These are phyloP conservation scores for Scutellaria baicalensis DNA, from an alignment of 257 asterid genomes.

Conservation along the genomic window DNA sequence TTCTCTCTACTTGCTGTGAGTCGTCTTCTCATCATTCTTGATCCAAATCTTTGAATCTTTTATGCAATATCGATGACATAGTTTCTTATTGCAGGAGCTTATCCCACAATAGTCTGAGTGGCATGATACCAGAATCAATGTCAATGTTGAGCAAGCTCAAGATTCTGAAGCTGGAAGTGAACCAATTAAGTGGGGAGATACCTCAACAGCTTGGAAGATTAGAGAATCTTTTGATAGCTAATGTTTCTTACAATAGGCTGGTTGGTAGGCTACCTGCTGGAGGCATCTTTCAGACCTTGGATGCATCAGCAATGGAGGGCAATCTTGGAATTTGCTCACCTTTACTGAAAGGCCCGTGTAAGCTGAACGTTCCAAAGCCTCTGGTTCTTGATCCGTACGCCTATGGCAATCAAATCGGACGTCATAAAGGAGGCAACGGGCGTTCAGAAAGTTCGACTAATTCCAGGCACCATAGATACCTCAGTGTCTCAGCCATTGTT, in stretches of 20 bases:
- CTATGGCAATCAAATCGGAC: slow-evolving; percentile 48
- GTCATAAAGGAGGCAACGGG: slow-evolving; percentile 9
- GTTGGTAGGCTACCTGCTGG: slow-evolving; percentile 73
- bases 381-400: slow-evolving; percentile 84
- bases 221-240: slow-evolving; percentile 76
- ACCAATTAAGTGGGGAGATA: slow-evolving; percentile 82
- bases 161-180: slow-evolving; percentile 76
- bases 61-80: neutral
- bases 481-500: slow-evolving; percentile 71
- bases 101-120: slow-evolving; percentile 68
- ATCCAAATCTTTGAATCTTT: neutral
- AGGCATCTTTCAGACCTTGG: slow-evolving; percentile 67
- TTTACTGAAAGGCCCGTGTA: slow-evolving; percentile 72
- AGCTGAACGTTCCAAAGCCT: slow-evolving; percentile 77
- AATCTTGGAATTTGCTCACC: slow-evolving; percentile 90
- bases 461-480: slow-evolving; percentile 44
- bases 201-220: slow-evolving; percentile 69
- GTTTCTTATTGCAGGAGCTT: slow-evolving; percentile 59
- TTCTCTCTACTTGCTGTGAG: slow-evolving; percentile 81
- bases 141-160: slow-evolving; percentile 62
- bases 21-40: neutral
- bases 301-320: slow-evolving; percentile 66
- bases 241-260: slow-evolving; percentile 73
- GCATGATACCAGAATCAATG: slow-evolving; percentile 66
- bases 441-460: slow-evolving; percentile 6